Conservation (phyloP, 805 yeast species). For the Clavispora asparagi region DNA sequence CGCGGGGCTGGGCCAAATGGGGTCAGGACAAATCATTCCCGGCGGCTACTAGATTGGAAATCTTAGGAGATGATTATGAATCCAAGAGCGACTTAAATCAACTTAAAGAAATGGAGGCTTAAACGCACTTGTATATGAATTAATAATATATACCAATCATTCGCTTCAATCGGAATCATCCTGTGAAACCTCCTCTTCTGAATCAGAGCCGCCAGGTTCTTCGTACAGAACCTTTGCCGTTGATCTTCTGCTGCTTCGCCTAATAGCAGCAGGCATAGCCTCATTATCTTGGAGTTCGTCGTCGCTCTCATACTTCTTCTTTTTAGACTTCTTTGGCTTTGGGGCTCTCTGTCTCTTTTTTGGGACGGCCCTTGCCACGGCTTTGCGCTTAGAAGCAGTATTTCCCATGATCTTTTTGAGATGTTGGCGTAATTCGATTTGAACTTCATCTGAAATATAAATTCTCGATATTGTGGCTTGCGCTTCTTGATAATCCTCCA, state of each 20-base stretch:
- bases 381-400: not conserved
- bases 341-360: not conserved
- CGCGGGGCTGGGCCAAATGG: conserved; percentile 47
- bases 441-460: conserved; percentile 47
- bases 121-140: not conserved
- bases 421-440: conserved; percentile 28
- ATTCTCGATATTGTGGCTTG: conserved; percentile 50
- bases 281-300: conserved; percentile 14
- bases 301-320: conserved; percentile 39
- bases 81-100: conserved; percentile 41
- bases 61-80: conserved; percentile 78
- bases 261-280: conserved; percentile 1
- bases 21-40: conserved; percentile 53
- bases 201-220: not conserved
- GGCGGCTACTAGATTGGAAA: conserved; percentile 71
- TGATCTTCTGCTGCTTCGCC: not conserved
- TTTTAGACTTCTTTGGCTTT: not conserved
- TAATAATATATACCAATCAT: not conserved
- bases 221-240: not conserved
- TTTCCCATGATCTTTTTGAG: conserved; percentile 17
- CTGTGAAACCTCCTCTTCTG: not conserved
- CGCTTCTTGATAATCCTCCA: conserved; percentile 53
- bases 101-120: conserved; percentile 39
- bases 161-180: not conserved
- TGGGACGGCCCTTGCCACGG: not conserved